These are phyloP conservation scores for Podospora conica DNA, from an alignment of 495 filamentous ascomycete species.

Conservation along the genomic window DNA sequence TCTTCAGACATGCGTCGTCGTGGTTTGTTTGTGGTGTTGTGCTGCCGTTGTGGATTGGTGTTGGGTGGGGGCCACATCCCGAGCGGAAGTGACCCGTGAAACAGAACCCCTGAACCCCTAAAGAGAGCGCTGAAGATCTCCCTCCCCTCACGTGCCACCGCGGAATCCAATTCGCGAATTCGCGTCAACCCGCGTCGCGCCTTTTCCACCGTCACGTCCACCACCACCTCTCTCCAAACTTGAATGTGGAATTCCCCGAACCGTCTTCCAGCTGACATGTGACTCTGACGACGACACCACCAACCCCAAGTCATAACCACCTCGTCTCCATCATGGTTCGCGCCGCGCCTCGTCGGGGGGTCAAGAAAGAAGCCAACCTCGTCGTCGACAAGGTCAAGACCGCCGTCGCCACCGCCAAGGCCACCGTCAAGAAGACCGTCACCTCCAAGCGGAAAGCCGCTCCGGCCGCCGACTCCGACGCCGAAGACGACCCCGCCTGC, in stretches of 20 bases:
- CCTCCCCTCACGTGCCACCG: constrained; percentile 1
- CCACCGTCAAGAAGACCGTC: constrained; percentile 11
- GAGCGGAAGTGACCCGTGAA: background rate
- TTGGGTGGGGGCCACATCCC: background rate
- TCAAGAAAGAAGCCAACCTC: constrained; percentile 1
- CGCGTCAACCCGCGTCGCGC: constrained; percentile 2
- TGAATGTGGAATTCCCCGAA: no score
- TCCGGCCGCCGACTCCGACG: constrained; percentile 21
- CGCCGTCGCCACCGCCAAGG: constrained; percentile 6
- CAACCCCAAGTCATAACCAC: background rate
- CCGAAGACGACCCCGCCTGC: constrained; percentile 13
- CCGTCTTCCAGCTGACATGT: background rate
- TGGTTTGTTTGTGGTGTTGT: no score
- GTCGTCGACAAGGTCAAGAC: constrained; percentile 5
- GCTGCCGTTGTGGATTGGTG: background rate
- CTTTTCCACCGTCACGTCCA: background rate
- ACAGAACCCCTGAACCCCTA: background rate
- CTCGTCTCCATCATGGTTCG: background rate
- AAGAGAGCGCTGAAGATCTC: background rate
- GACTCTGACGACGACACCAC: background rate
- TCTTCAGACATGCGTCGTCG: background rate
- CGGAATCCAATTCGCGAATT: background rate
- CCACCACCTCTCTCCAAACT: background rate
- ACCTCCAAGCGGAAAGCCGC: constrained; percentile 34
- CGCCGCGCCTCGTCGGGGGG: background rate